Evolutionary conservation across 2,329 filamentous ascomycete genomes (phyloP).

Genomic region (Epichloe brachyelytri): DNA sequence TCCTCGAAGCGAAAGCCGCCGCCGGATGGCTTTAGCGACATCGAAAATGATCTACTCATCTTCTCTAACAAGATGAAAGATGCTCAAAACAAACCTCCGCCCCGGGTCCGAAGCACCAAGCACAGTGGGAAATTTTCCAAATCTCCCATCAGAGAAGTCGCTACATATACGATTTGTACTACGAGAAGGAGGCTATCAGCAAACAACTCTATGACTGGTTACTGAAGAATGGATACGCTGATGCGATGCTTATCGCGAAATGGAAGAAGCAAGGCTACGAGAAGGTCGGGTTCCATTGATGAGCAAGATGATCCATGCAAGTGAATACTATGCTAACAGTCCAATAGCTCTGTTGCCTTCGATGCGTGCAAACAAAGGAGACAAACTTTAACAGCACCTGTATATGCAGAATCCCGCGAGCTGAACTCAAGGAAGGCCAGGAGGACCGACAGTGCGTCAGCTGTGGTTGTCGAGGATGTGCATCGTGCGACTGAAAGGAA

Average conservation of each 20-base stretch:
- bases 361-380: slow-evolving; percentile 98
- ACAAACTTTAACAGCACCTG: slow-evolving; percentile 98
- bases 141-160: slow-evolving; percentile 84
- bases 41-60: slow-evolving; percentile 74
- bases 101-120: slow-evolving; percentile 74
- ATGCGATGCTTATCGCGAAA: slow-evolving; percentile 91
- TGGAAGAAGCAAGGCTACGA: slow-evolving; percentile 99
- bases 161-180: slow-evolving; percentile 97
- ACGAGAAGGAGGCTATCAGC: slow-evolving; percentile 91
- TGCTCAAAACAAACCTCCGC: slow-evolving; percentile 79
- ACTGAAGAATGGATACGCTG: slow-evolving; percentile 91
- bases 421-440: slow-evolving; percentile 79
- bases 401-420: slow-evolving; percentile 86
- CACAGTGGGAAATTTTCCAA: slow-evolving; percentile 94
- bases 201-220: slow-evolving; percentile 90
- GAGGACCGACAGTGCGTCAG: slow-evolving; percentile 78
- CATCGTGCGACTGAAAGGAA: slow-evolving; percentile 59
- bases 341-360: slow-evolving; percentile 71
- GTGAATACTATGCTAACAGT: not conserved
- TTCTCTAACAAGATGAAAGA: slow-evolving; percentile 91
- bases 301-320: slow-evolving; percentile 5
- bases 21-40: slow-evolving; percentile 75
- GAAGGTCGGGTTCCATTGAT: slow-evolving; percentile 47
- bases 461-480: slow-evolving; percentile 86
- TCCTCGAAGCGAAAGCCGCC: slow-evolving; percentile 68